Evolutionary conservation across 768 basidiomycete species (phyloP).

Genomic region (Dendrothele bispora): DNA sequence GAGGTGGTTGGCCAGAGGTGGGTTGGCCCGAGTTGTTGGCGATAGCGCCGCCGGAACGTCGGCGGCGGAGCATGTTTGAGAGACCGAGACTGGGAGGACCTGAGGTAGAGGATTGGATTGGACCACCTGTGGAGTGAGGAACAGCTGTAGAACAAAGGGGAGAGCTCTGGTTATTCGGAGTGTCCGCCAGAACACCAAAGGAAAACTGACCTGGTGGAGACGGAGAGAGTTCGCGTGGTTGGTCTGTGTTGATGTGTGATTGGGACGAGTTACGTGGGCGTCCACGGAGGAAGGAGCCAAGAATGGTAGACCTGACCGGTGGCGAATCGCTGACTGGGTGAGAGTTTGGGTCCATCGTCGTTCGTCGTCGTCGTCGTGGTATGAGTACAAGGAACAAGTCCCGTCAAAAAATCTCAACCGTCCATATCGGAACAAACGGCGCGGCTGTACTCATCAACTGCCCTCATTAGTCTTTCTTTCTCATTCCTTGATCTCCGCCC

Average conservation of each 20-base stretch:
- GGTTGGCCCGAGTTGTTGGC: constrained; percentile 16
- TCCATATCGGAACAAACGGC: too few relatives aligned
- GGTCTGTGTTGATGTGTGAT: constrained; percentile 47
- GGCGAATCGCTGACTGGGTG: background rate
- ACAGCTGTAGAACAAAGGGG: constrained; percentile 34
- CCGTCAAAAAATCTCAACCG: too few relatives aligned
- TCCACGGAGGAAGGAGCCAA: constrained; percentile 70
- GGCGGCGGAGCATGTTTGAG: constrained; percentile 62
- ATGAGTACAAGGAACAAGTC: too few relatives aligned
- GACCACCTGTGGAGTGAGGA: constrained; percentile 20
- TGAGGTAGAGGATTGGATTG: constrained; percentile 34
- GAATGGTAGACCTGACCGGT: constrained; percentile 56
- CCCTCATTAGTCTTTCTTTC: too few relatives aligned
- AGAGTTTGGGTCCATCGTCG: background rate
- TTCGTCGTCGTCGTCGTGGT: background rate
- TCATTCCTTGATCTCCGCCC: too few relatives aligned
- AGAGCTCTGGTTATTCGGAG: constrained; percentile 32
- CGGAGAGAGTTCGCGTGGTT: constrained; percentile 42
- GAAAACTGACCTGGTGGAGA: constrained; percentile 41
- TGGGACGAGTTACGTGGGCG: constrained; percentile 68
- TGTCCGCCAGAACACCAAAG: constrained; percentile 30
- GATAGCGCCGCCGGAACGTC: constrained; percentile 63
- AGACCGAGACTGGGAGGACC: constrained; percentile 42
- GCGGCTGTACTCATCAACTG: too few relatives aligned
- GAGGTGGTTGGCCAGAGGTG: constrained; percentile 13